These are phyloP conservation scores for Strobilomyces dryophilus DNA, from an alignment of 768 basidiomycete genomes.

Conservation along the genomic window DNA sequence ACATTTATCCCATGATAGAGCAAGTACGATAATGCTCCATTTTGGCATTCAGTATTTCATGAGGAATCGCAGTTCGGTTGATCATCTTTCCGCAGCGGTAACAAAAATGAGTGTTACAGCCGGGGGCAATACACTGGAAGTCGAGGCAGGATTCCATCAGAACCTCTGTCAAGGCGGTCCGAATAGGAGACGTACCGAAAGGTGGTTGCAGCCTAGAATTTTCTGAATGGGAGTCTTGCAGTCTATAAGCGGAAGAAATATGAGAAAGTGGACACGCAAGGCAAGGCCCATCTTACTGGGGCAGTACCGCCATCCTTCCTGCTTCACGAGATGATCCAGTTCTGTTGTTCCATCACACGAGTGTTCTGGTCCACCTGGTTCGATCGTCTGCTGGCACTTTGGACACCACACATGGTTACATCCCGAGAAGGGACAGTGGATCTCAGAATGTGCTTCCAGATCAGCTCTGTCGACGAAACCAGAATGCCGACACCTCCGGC, in stretches of 20 bases:
- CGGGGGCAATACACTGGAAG: constrained; percentile 48
- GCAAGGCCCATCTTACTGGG: constrained; percentile 38
- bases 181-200: constrained; percentile 40
- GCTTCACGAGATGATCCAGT: constrained; percentile 46
- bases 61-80: constrained; percentile 33
- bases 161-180: not conserved
- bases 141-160: not conserved
- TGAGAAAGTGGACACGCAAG: not conserved
- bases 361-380: constrained; percentile 37
- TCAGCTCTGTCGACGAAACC: constrained; percentile 51
- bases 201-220: constrained; percentile 51
- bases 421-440: constrained; percentile 45
- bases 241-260: constrained; percentile 20
- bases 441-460: constrained; percentile 35
- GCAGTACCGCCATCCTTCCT: constrained; percentile 59
- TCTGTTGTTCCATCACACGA: constrained; percentile 58
- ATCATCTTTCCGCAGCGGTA: constrained; percentile 47
- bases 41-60: constrained; percentile 31
- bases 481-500: constrained; percentile 44
- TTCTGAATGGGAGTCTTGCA: constrained; percentile 52
- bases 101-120: constrained; percentile 57
- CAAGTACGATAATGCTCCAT: constrained; percentile 32
- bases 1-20: constrained; percentile 13
- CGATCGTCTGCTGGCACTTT: constrained; percentile 44
- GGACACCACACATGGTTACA: constrained; percentile 61